Evolutionary conservation across 192 early-diverging fungal genomes (phyloP), one percentile per base, ranked within the genome.

Genomic region (Umbelopsis vinacea): DNA sequence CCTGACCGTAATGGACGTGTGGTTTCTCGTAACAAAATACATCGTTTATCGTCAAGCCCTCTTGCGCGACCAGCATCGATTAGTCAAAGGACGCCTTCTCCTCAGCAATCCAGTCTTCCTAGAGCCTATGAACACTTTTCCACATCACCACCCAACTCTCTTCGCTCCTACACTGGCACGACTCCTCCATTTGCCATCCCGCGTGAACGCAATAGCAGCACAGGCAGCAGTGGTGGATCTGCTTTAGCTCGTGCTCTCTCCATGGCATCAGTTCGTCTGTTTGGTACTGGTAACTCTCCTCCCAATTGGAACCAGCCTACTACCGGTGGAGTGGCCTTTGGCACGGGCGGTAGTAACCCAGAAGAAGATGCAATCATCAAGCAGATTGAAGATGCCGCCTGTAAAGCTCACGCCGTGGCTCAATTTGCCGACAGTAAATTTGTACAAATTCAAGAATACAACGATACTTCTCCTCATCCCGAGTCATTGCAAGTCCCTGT

Each of bases 331-430:
- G n/a, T 45, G 19, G n/a, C 46, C 48, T 52, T 53, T 46, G 33
- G 53, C 9, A 55, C 24, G 12, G 71, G 29, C 26, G 33, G 21
- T 11, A 70, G n/a, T 54, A 69, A 74, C 52, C 66, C 68, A 2
- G 67, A 66, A n/a, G 75, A 78, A 43, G 86, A 85, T 52, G 70
- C 81, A 12, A 84, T 86, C 0, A 79, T 93, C 22, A 80, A 86
- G 37, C 74, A 81, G 7, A 90, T 94, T 74, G 89, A 94, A 67
- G 88, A 86, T 7, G 78, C 90, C 57, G 90, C 92, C 0, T 85
- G 84, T 55, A 92, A 91, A 75, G 92, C 90, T 0, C 81, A 88
- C 80, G 89, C 91, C 0, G 87, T 94, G 69, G 84, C 82, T 48
- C 86, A 88, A 63, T 83, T 89, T 79, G 89, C 84, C 0, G 83